Conservation (phyloP, 495 filamentous ascomycete genomes). For the Daldinia loculata region DNA sequence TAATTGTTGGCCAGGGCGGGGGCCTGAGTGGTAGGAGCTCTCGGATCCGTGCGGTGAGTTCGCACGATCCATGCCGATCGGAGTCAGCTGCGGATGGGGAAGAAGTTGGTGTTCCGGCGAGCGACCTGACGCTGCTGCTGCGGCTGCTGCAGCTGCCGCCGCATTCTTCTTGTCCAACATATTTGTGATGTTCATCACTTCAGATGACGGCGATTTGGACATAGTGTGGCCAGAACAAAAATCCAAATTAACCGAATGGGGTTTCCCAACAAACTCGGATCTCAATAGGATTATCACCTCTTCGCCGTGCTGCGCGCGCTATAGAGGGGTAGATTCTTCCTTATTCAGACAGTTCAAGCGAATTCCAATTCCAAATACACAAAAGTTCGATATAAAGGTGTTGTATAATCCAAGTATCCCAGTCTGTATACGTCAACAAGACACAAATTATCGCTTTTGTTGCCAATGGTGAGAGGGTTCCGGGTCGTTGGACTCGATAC, state of each 20-base stretch:
- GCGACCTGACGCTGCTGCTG: constrained; percentile 46
- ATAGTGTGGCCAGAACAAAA: constrained; percentile 13
- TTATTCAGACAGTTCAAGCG: background rate
- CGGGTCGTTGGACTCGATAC: constrained; percentile 10
- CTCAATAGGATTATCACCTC: background rate
- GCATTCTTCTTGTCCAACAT: constrained; percentile 72
- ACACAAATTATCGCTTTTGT: background rate
- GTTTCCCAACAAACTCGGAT: background rate
- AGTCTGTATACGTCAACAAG: background rate
- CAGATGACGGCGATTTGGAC: constrained; percentile 45
- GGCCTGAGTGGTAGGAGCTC: constrained; percentile 66
- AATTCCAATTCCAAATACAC: background rate
- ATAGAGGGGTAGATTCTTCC: background rate
- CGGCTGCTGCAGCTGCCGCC: constrained; percentile 56
- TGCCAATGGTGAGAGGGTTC: background rate
- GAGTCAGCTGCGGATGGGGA: constrained; percentile 62
- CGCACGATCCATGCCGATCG: constrained; percentile 70
- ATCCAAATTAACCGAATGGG: background rate
- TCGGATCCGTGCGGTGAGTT: constrained; percentile 76
- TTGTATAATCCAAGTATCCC: background rate
- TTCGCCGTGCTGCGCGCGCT: constrained; percentile 5
- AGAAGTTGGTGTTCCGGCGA: constrained; percentile 65
- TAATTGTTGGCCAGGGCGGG: constrained; percentile 54
- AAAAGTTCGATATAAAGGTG: background rate
- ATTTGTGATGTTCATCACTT: constrained; percentile 73